Base-by-base conservation (phyloP, 768 basidiomycete genomes). In the Thelephora aurantiotincta region DNA sequence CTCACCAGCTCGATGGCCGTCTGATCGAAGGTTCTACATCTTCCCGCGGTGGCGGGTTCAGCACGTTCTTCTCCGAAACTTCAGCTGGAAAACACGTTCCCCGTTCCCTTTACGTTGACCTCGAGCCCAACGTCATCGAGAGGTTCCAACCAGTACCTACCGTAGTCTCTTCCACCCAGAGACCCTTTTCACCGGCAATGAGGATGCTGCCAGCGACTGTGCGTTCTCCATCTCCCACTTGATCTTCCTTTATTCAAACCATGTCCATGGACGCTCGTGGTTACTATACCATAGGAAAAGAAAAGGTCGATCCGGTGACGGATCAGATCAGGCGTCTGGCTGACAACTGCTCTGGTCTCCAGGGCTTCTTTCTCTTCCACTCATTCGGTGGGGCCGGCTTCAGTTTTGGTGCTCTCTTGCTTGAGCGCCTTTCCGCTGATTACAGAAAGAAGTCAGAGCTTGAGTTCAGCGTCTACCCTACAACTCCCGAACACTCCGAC, bases 281-380 rank as follows among this genome's bases (percentile, higher is more conserved):
- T 53, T 94, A 98, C 70, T 97, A 97, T 70, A 97, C 96, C 53
- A 80, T 99, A 60, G 96, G 96, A 58, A 99, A 98, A 69, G 96
- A 98, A 66, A 80, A 91, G 60, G 90, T 99, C 52, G 96, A 99
- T 69, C 76, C 76, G 38, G 93, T 96, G 48, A 87, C 96, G 80
- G 96, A 99, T 70, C 93, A 89, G 67, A 72, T 98, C 56, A 88
- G 96, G 64, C 85, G 89, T 56, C 80, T 99, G 52, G 89, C 93
- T 45, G 96, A 99, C 69, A 96, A 96, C 70, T 98, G 94, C 71
- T 78, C 80, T 45, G 96, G 96, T 63, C 81, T 99, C 41, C 96
- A 99, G 69, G 96, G 96, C 59, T 99, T 99, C 80, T 98, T 98
- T 62, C 88, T 98, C 61, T 98, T 98, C 80, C 96, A 98, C 72